A percentile compares a stretch with the other conserved stretches of the same genome.
phyloP scores from a whole-genome alignment of 1,284 basidiomycete genomes.

The Boletus semigastroideus region DNA sequence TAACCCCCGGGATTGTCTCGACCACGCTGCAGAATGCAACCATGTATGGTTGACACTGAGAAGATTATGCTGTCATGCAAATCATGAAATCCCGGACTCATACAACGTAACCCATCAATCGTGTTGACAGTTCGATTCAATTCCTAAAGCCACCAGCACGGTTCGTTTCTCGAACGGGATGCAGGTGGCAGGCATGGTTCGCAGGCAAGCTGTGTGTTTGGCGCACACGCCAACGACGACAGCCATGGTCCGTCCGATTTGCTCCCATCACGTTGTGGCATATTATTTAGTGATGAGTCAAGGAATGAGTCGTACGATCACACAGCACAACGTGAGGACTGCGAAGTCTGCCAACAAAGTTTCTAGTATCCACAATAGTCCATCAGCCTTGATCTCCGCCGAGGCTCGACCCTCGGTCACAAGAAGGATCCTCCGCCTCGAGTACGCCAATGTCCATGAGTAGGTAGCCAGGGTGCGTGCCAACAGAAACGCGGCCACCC shows the following conservation, averaged over 20 bases:
- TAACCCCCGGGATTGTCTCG: neutral
- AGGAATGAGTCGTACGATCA: neutral
- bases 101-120: neutral
- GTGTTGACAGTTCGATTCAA: conserved; percentile 1
- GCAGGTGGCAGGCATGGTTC: neutral
- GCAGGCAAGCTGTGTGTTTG: conserved; percentile 9
- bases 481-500: conserved; percentile 1
- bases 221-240: conserved; percentile 13
- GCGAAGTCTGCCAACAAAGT: conserved; percentile 4
- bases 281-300: neutral
- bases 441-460: neutral
- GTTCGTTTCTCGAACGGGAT: conserved; percentile 7
- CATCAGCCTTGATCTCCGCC: neutral
- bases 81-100: conserved; percentile 9
- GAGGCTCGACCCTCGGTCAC: neutral
- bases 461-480: neutral
- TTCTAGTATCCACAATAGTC: too few species aligned
- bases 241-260: conserved; percentile 2
- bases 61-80: conserved; percentile 3
- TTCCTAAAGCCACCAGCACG: neutral
- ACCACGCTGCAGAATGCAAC: neutral
- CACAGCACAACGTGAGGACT: neutral
- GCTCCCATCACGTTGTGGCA: neutral
- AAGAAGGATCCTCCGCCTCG: neutral
- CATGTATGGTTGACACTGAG: neutral